Evolutionary conservation across 2,329 filamentous ascomycete genomes (phyloP).

Genomic region (Diplocarpon mali): DNA sequence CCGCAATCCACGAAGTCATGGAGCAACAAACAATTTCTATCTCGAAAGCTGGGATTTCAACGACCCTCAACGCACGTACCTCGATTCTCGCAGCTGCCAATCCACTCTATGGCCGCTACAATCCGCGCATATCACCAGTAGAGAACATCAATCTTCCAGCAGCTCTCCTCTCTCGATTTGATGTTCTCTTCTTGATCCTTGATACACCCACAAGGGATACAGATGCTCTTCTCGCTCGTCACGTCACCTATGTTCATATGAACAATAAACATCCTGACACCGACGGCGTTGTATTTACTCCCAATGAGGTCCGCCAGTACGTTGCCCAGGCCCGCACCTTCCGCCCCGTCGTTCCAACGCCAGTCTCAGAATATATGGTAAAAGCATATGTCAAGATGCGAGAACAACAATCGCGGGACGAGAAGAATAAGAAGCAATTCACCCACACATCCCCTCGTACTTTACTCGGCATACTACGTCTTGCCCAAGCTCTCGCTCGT

Average conservation of each 20-base stretch:
- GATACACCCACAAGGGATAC: constrained; percentile 84
- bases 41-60: constrained; percentile 89
- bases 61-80: constrained; percentile 89
- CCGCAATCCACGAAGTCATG: constrained; percentile 80
- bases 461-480: constrained; percentile 80
- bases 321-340: constrained; percentile 85
- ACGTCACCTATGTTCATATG: constrained; percentile 97
- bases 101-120: constrained; percentile 94
- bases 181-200: constrained; percentile 91
- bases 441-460: constrained; percentile 91
- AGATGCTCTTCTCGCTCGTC: constrained; percentile 87
- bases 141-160: constrained; percentile 99
- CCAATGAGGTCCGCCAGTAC: constrained; percentile 90
- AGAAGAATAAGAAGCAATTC: constrained; percentile 85
- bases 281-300: constrained; percentile 70
- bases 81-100: constrained; percentile 95
- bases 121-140: constrained; percentile 90
- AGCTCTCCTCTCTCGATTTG: constrained; percentile 90
- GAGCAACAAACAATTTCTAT: constrained; percentile 80
- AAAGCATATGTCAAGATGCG: constrained; percentile 94
- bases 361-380: constrained; percentile 90
- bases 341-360: constrained; percentile 73
- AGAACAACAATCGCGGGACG: constrained; percentile 82
- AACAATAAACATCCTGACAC: constrained; percentile 83
- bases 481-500: constrained; percentile 86